Conservation (phyloP, 805 yeast genomes). For the Nakazawaea pomicola region DNA sequence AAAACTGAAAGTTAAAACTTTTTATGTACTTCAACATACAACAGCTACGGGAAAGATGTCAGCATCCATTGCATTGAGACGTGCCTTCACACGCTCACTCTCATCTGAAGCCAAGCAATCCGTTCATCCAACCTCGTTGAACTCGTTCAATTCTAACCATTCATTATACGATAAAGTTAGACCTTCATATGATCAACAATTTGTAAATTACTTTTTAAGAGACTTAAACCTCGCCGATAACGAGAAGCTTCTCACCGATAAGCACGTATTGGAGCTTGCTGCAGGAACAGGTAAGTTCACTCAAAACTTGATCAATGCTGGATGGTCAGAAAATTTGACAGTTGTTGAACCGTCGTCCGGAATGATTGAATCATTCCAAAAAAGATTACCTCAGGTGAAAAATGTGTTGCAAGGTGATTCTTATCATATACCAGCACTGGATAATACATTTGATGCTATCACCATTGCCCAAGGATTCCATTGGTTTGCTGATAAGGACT, state of each 20-base stretch:
- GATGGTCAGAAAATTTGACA: slow-evolving; percentile 32
- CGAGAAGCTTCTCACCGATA: slow-evolving; percentile 18
- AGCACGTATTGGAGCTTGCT: slow-evolving; percentile 44
- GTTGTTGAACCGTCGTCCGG: slow-evolving; percentile 56
- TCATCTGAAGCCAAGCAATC: not conserved
- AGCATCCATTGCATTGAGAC: too few relatives aligned
- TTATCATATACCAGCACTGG: slow-evolving; percentile 41
- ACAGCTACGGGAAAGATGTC: too few relatives aligned
- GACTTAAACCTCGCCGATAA: slow-evolving; percentile 27
- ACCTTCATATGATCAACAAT: slow-evolving; percentile 39
- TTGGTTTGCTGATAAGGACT: slow-evolving; percentile 52
- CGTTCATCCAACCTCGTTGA: slow-evolving; percentile 33
- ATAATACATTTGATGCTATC: slow-evolving; percentile 41
- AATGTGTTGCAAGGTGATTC: slow-evolving; percentile 32
- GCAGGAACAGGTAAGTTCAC: slow-evolving; percentile 67
- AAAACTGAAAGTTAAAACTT: too few relatives aligned
- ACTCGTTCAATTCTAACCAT: slow-evolving; percentile 50
- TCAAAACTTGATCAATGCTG: slow-evolving; percentile 31
- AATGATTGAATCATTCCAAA: slow-evolving; percentile 43
- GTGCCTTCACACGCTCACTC: not conserved
- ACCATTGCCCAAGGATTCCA: slow-evolving; percentile 61
- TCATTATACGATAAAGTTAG: slow-evolving; percentile 45
- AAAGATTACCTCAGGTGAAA: slow-evolving; percentile 39
- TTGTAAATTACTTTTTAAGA: slow-evolving; percentile 38
- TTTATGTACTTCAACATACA: too few relatives aligned